Evolutionary conservation across 2,329 filamentous ascomycete genomes (phyloP).

Genomic region (Kalmusia sp.): DNA sequence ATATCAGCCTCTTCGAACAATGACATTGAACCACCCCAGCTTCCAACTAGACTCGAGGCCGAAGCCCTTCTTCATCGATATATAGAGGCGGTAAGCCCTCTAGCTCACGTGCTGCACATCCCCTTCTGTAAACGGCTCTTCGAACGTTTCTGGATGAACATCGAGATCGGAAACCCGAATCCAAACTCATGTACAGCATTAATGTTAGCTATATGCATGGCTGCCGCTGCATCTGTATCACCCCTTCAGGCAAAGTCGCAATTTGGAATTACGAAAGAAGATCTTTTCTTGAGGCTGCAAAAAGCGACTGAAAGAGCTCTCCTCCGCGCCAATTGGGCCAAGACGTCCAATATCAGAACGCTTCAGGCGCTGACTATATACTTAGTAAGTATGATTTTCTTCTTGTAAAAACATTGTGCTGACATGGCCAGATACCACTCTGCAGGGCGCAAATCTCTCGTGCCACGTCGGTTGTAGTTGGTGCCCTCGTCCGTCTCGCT

Average conservation of each 20-base stretch:
- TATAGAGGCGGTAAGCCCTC: slow-evolving; percentile 43
- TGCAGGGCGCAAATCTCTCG: slow-evolving; percentile 48
- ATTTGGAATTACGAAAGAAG: slow-evolving; percentile 47
- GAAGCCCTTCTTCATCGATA: slow-evolving; percentile 45
- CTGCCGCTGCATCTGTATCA: slow-evolving; percentile 45
- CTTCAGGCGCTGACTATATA: slow-evolving; percentile 48
- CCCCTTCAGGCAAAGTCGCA: slow-evolving; percentile 48
- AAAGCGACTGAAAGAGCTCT: slow-evolving; percentile 46
- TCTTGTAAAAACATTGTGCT: slow-evolving; percentile 6
- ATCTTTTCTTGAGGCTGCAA: slow-evolving; percentile 43
- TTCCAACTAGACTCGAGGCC: slow-evolving; percentile 45
- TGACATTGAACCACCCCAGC: slow-evolving; percentile 37
- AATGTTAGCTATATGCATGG: slow-evolving; percentile 47
- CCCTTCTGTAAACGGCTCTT: slow-evolving; percentile 47
- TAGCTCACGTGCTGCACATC: slow-evolving; percentile 47
- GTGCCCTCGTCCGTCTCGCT: slow-evolving; percentile 45
- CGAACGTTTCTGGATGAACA: slow-evolving; percentile 46
- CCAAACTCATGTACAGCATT: slow-evolving; percentile 47
- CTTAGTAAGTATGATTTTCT: no score
- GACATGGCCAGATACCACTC: slow-evolving; percentile 39
- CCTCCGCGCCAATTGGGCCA: slow-evolving; percentile 46
- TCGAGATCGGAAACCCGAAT: slow-evolving; percentile 44
- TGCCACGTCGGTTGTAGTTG: slow-evolving; percentile 47
- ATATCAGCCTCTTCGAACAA: slow-evolving; percentile 34
- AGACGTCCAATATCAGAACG: slow-evolving; percentile 47